Evolutionary conservation across 805 yeast genomes (phyloP).

Genomic region (Ogataea ramenticola): DNA sequence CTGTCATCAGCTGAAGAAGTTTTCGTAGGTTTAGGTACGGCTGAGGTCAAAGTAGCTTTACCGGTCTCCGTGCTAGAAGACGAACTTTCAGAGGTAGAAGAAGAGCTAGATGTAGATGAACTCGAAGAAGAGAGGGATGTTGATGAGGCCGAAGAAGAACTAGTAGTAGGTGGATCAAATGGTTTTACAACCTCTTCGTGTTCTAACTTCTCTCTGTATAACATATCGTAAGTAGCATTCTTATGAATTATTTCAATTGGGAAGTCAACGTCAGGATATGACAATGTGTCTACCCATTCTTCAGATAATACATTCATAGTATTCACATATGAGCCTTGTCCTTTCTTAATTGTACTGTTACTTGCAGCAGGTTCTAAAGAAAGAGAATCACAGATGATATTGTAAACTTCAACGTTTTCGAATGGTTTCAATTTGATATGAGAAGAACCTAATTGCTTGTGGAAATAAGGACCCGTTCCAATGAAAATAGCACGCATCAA

Average conservation of each 20-base stretch:
- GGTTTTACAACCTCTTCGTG: slow-evolving; percentile 4
- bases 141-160: too few relatives aligned
- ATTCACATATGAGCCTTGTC: slow-evolving; percentile 16
- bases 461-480: slow-evolving; percentile 76
- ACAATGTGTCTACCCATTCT: slow-evolving; percentile 39
- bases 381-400: slow-evolving; percentile 63
- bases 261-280: slow-evolving; percentile 46
- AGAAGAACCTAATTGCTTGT: slow-evolving; percentile 21
- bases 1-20: slow-evolving; percentile 5
- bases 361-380: slow-evolving; percentile 45
- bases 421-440: slow-evolving; percentile 49
- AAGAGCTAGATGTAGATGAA: too few relatives aligned
- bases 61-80: background rate
- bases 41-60: background rate
- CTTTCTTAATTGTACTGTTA: slow-evolving; percentile 40
- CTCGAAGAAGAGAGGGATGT: too few relatives aligned
- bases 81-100: background rate
- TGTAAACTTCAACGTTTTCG: slow-evolving; percentile 64
- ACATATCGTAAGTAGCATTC: slow-evolving; percentile 44
- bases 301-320: slow-evolving; percentile 24
- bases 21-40: background rate
- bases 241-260: slow-evolving; percentile 33
- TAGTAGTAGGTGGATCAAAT: slow-evolving; percentile 2
- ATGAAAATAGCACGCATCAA: slow-evolving; percentile 80
- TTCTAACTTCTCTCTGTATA: slow-evolving; percentile 18